Evolutionary conservation across 345 rosid species (phyloP).

Genomic region (Diplotaxis tenuifolia): DNA sequence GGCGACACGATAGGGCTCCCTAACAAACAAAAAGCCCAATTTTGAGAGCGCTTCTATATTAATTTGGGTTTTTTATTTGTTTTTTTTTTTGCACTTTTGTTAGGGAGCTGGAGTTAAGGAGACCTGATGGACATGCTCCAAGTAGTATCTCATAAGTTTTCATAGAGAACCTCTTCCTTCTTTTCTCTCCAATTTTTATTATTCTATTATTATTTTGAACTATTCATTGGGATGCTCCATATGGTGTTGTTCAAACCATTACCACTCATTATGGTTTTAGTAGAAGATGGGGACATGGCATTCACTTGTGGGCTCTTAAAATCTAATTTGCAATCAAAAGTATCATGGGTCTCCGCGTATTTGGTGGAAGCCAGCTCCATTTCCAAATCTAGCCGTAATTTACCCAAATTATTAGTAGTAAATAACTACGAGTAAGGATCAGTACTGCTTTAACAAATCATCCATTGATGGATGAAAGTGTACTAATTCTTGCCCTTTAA

Average conservation of each 20-base stretch:
- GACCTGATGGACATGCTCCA: no score
- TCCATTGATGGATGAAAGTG: background rate
- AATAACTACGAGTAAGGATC: background rate
- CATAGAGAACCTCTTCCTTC: no score
- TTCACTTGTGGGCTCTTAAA: constrained; percentile 39
- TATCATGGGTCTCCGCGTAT: constrained; percentile 37
- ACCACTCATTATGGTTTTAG: constrained; percentile 19
- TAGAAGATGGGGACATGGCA: constrained; percentile 40
- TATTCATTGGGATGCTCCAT: no score
- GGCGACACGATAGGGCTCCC: no score
- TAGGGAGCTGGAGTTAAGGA: no score
- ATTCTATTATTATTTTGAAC: no score
- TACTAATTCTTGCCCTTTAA: constrained; percentile 6
- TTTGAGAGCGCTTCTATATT: no score
- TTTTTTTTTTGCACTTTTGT: no score
- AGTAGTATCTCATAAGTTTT: no score
- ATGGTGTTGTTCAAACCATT: background rate
- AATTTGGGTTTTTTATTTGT: no score
- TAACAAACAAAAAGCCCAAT: no score
- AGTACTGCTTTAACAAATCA: constrained; percentile 5
- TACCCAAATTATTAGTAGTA: background rate
- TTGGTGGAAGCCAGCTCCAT: background rate
- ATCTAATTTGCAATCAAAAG: constrained; percentile 46
- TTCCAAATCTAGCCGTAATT: constrained; percentile 13
- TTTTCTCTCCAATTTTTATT: no score